Conservation (phyloP, 2,329 filamentous ascomycete species). For the Plenodomus lindquistii region DNA sequence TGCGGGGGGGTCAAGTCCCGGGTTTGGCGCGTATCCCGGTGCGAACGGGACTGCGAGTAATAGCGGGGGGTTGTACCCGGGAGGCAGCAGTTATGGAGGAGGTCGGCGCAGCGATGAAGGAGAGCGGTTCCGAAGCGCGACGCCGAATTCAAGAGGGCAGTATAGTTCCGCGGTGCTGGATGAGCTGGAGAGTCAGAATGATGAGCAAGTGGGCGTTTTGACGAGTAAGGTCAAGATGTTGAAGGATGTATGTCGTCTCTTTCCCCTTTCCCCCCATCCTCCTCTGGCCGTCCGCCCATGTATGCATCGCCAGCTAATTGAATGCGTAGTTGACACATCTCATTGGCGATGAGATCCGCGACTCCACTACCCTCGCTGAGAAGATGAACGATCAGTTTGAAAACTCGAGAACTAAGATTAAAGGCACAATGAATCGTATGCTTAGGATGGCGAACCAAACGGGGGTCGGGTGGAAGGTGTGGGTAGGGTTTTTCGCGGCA, state of each 20-base stretch:
- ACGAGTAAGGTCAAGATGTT: conserved; percentile 85
- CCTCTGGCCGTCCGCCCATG: neutral
- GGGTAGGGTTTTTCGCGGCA: conserved; percentile 84
- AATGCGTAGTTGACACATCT: conserved; percentile 72
- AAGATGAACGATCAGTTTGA: conserved; percentile 98
- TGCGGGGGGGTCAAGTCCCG: conserved; percentile 13
- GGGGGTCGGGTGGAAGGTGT: conserved; percentile 94
- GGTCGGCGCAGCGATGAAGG: conserved; percentile 1
- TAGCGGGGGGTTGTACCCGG: conserved; percentile 15
- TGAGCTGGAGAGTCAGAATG: conserved; percentile 95
- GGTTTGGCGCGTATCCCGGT: conserved; percentile 44
- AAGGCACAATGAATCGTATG: conserved; percentile 97
- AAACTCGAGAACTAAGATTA: conserved; percentile 75
- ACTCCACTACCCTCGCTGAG: conserved; percentile 83
- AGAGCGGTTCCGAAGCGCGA: conserved; percentile 44
- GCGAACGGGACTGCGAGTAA: neutral
- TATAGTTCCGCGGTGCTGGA: conserved; percentile 91
- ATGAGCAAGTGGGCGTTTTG: conserved; percentile 86
- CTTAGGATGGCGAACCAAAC: conserved; percentile 91
- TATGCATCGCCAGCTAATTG: neutral
- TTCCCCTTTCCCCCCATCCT: neutral
- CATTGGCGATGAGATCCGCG: conserved; percentile 93
- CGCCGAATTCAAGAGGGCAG: conserved; percentile 70
- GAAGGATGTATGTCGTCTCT: conserved; percentile 71
- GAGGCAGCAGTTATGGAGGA: conserved; percentile 4